phyloP scores from a whole-genome alignment of 1,284 basidiomycete species.

The Phellopilus nigrolimitatus region DNA sequence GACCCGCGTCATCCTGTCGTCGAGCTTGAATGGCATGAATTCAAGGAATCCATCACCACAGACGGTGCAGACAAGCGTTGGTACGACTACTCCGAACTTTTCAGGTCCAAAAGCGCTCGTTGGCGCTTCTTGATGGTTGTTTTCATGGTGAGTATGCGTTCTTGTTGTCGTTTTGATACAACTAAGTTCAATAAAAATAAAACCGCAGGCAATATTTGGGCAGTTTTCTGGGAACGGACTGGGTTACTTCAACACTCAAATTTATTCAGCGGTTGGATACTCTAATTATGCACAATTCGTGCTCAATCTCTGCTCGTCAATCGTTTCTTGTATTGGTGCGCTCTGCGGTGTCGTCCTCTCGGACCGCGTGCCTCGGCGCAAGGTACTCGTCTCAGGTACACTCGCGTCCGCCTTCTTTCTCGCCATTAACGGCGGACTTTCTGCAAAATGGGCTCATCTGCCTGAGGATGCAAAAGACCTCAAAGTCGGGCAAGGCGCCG shows the following conservation, averaged over 20 bases:
- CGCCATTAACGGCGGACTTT: constrained; percentile 28
- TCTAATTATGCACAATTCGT: constrained; percentile 38
- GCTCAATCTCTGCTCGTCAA: constrained; percentile 51
- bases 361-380: constrained; percentile 34
- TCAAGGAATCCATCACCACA: constrained; percentile 45
- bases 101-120: constrained; percentile 42
- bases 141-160: constrained; percentile 32
- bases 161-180: neutral
- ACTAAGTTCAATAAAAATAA: neutral
- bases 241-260: constrained; percentile 39
- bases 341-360: constrained; percentile 43
- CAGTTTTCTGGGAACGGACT: constrained; percentile 49
- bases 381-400: constrained; percentile 26
- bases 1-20: constrained; percentile 41
- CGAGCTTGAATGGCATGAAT: constrained; percentile 53
- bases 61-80: constrained; percentile 60
- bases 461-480: constrained; percentile 24
- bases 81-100: constrained; percentile 50
- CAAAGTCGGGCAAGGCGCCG: constrained; percentile 31
- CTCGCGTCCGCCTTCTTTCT: constrained; percentile 26
- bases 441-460: constrained; percentile 26
- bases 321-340: constrained; percentile 48
- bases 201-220: constrained; percentile 46
- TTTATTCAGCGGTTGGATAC: constrained; percentile 22
- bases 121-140: constrained; percentile 46